Percentiles rank a stretch among this genome's conserved stretches.
Conservation (phyloP, 441 rosid species). For the Rhodomyrtus psidioides region DNA sequence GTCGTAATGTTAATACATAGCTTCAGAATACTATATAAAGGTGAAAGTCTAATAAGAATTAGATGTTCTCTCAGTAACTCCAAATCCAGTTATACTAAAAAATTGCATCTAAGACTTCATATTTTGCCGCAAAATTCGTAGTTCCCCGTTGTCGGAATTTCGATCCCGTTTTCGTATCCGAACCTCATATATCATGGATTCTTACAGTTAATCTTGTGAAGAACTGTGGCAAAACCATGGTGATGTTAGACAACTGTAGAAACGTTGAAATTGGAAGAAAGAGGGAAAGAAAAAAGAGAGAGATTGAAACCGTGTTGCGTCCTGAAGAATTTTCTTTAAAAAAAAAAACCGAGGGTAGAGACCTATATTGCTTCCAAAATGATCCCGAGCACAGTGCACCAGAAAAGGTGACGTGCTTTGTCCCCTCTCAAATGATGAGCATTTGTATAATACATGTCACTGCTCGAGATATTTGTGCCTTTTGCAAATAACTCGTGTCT, state of each 20-base stretch:
- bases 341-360: not conserved
- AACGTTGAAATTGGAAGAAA: not conserved
- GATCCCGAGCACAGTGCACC: not conserved
- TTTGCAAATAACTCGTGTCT: not conserved
- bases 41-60: not conserved
- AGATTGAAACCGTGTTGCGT: not conserved
- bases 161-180: not conserved
- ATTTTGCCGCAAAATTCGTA: not conserved
- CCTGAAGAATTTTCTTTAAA: not conserved
- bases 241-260: not conserved
- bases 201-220: not conserved
- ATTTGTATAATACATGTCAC: not conserved
- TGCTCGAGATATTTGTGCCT: not conserved
- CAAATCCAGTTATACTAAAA: not conserved
- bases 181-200: not conserved
- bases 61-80: not conserved
- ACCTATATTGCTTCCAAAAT: not conserved
- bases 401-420: not conserved
- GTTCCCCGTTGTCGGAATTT: not conserved
- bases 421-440: not conserved
- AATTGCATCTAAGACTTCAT: not conserved
- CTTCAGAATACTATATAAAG: not conserved
- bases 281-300: not conserved
- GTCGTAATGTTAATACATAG: not conserved
- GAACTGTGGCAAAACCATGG: not conserved